phyloP scores from a whole-genome alignment of 768 basidiomycete genomes.

The Sporobolomyces phaffii region DNA sequence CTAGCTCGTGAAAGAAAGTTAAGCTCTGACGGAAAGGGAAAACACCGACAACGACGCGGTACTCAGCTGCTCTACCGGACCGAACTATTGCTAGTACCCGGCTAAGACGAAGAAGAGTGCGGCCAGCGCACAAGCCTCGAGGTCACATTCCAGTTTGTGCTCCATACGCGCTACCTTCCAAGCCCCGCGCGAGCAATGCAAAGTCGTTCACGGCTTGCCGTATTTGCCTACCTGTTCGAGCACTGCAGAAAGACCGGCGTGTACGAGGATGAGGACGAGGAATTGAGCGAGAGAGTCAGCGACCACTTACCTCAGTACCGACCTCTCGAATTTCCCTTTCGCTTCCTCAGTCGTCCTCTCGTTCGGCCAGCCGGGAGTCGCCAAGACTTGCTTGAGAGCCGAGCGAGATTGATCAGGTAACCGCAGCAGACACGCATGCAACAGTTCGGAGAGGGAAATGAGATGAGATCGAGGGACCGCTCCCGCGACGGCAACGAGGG shows the following conservation, averaged over 20 bases:
- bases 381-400: constrained; percentile 43
- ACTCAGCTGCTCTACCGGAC: no score
- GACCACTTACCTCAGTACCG: constrained; percentile 15
- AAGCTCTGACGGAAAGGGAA: no score
- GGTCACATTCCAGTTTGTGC: constrained; percentile 42
- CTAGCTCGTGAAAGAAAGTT: no score
- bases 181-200: constrained; percentile 47
- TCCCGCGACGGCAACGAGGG: constrained; percentile 45
- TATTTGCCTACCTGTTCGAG: constrained; percentile 47
- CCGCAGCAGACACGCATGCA: constrained; percentile 47
- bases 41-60: no score
- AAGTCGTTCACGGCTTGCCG: constrained; percentile 49
- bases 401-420: constrained; percentile 44
- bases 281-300: no score
- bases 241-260: constrained; percentile 30
- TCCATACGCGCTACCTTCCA: constrained; percentile 47
- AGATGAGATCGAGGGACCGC: constrained; percentile 48
- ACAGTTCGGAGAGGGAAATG: constrained; percentile 48
- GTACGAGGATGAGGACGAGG: neutral
- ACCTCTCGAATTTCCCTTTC: constrained; percentile 44
- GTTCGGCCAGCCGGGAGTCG: constrained; percentile 44
- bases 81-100: no score
- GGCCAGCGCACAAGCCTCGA: neutral
- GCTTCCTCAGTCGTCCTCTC: constrained; percentile 43
- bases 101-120: no score